Percentiles rank a stretch among this genome's conserved stretches.
Evolutionary conservation across 805 yeast species (phyloP).

Genomic region (Tetrapisispora pingtungensis): DNA sequence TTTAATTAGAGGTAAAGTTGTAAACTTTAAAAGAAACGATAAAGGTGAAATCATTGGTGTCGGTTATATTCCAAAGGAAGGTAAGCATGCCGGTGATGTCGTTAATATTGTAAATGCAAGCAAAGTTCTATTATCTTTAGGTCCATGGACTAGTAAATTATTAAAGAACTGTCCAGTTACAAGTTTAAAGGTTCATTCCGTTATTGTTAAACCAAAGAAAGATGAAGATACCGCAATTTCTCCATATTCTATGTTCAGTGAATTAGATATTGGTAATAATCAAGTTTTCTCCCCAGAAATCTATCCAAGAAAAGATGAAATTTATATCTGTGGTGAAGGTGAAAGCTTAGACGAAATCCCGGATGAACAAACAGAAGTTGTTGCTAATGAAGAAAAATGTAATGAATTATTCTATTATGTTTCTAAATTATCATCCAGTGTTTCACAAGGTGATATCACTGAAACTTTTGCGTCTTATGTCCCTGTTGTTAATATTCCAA

Average conservation of each 20-base stretch:
- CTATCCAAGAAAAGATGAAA: slow-evolving; percentile 91
- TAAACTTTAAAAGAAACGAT: slow-evolving; percentile 50
- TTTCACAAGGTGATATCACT: slow-evolving; percentile 65
- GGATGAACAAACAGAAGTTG: slow-evolving; percentile 87
- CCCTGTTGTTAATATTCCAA: slow-evolving; percentile 89
- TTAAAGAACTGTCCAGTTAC: slow-evolving; percentile 89
- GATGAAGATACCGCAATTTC: slow-evolving; percentile 46
- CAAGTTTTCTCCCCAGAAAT: slow-evolving; percentile 85
- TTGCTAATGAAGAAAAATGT: slow-evolving; percentile 77
- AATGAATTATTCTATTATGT: slow-evolving; percentile 79
- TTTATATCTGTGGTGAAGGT: slow-evolving; percentile 96
- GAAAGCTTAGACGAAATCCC: slow-evolving; percentile 86
- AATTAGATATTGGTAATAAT: slow-evolving; percentile 55
- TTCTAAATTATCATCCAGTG: slow-evolving; percentile 58
- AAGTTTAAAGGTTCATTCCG: slow-evolving; percentile 90
- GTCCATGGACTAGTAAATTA: slow-evolving; percentile 94
- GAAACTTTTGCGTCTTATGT: slow-evolving; percentile 91
- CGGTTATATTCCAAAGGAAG: slow-evolving; percentile 37
- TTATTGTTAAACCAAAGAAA: slow-evolving; percentile 73
- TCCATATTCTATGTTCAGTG: slow-evolving; percentile 92
- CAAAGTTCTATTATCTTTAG: slow-evolving; percentile 72
- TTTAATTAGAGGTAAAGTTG: slow-evolving; percentile 75
- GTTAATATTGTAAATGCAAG: slow-evolving; percentile 47
- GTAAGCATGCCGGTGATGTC: slow-evolving; percentile 15
- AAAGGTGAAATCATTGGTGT: slow-evolving; percentile 66